Conservation (phyloP, 1,139 yeast genomes). For the Saccharomyces uvarum region DNA sequence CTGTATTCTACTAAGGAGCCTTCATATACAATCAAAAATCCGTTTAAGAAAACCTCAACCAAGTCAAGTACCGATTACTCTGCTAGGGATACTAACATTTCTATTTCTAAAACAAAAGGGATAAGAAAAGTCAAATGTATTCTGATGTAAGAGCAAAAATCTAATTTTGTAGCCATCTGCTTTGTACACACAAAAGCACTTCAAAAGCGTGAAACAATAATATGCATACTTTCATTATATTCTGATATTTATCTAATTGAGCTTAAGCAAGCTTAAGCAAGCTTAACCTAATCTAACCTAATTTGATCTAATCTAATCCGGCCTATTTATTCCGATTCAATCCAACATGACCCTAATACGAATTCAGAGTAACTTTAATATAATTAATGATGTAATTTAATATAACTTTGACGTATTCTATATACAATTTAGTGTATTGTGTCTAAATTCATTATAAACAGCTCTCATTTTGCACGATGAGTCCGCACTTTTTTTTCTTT, state of each 20-base stretch:
- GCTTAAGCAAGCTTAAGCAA: not conserved
- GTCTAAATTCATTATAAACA: not conserved
- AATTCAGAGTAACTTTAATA: not conserved
- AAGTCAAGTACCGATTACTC: slow-evolving; percentile 1
- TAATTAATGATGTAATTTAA: not conserved
- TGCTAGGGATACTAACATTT: not conserved
- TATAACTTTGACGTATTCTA: not conserved
- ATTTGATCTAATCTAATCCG: not conserved
- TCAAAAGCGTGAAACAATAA: not conserved
- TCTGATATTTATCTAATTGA: not conserved
- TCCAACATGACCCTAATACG: not conserved
- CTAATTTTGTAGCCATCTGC: not conserved
- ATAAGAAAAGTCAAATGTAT: slow-evolving; percentile 9
- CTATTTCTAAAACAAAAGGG: slow-evolving; percentile 4
- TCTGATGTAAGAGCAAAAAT: slow-evolving; percentile 4
- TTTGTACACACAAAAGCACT: not conserved
- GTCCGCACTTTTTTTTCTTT: not conserved
- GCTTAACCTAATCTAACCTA: not conserved
- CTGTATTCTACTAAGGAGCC: slow-evolving; percentile 7
- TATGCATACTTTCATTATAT: not conserved
- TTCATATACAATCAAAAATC: slow-evolving; percentile 10
- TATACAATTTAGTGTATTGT: not conserved
- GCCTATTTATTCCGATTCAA: not conserved
- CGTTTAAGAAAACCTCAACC: slow-evolving; percentile 6
- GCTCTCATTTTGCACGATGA: too few species aligned